A percentile compares a stretch with the other conserved stretches of the same genome.
Conservation (phyloP, 768 basidiomycete species). For the Phylloporus sp. region DNA sequence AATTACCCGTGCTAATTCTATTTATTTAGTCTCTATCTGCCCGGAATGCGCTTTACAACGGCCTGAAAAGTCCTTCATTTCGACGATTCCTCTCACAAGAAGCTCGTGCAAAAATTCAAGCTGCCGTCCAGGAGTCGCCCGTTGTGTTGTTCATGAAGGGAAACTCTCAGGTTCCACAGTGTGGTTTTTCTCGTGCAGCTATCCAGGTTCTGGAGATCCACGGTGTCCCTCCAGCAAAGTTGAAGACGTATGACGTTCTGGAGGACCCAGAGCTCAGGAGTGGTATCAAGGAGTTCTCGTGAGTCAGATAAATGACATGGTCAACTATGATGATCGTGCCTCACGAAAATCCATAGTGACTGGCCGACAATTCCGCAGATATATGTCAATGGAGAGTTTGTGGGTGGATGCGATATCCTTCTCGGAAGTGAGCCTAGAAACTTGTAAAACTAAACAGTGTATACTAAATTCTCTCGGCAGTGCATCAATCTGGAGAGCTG, state of each 20-base stretch:
- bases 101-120: slow-evolving; percentile 56
- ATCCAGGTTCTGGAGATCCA: slow-evolving; percentile 86
- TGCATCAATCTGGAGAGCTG: slow-evolving; percentile 96
- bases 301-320: slow-evolving; percentile 35
- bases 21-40: slow-evolving; percentile 1
- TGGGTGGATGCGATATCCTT: slow-evolving; percentile 96
- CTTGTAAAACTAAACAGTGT: background rate
- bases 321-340: background rate
- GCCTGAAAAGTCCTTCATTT: slow-evolving; percentile 7
- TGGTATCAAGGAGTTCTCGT: slow-evolving; percentile 97
- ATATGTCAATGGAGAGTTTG: slow-evolving; percentile 91
- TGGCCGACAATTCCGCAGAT: slow-evolving; percentile 98
- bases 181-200: slow-evolving; percentile 94
- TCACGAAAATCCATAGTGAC: slow-evolving; percentile 48
- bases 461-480: slow-evolving; percentile 38
- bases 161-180: slow-evolving; percentile 77
- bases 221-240: slow-evolving; percentile 71
- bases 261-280: slow-evolving; percentile 77
- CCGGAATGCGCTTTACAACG: slow-evolving; percentile 10
- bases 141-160: slow-evolving; percentile 99
- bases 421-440: slow-evolving; percentile 63
- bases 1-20: background rate
- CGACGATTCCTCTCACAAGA: slow-evolving; percentile 58
- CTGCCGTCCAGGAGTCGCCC: slow-evolving; percentile 69
- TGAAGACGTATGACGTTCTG: slow-evolving; percentile 88